Conservation (phyloP, 2,329 filamentous ascomycete genomes). For the Cyanodermella asteris region DNA sequence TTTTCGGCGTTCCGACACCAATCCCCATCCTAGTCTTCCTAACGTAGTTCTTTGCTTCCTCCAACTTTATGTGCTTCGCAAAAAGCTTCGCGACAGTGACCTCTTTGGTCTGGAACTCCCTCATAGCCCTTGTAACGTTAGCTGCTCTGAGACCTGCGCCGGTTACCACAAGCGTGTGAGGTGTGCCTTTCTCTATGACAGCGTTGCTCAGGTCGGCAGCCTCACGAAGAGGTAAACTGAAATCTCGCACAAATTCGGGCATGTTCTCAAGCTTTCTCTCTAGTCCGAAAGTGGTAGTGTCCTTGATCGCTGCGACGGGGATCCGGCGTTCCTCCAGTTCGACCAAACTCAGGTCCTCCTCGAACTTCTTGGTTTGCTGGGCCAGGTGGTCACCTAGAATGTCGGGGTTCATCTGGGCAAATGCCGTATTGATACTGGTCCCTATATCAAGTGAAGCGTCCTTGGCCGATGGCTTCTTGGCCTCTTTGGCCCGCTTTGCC, state of each 20-base stretch:
- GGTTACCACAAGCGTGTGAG: slow-evolving; percentile 78
- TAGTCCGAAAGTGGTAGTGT: slow-evolving; percentile 14
- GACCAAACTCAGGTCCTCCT: slow-evolving; percentile 57
- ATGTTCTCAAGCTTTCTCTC: slow-evolving; percentile 51
- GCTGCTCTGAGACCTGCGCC: slow-evolving; percentile 68
- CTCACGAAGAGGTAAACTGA: slow-evolving; percentile 23
- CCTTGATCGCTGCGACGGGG: slow-evolving; percentile 33
- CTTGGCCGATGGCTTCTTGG: no score
- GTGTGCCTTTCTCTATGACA: slow-evolving; percentile 45
- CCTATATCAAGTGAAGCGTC: slow-evolving; percentile 42
- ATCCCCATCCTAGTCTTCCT: slow-evolving; percentile 52
- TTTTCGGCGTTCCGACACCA: slow-evolving; percentile 70
- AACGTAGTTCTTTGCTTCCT: slow-evolving; percentile 62
- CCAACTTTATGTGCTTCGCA: slow-evolving; percentile 92
- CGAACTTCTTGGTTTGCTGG: slow-evolving; percentile 56
- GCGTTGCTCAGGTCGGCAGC: slow-evolving; percentile 39
- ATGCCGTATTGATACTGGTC: slow-evolving; percentile 55
- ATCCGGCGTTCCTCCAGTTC: slow-evolving; percentile 70
- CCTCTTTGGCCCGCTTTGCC: no score
- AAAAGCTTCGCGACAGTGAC: slow-evolving; percentile 75
- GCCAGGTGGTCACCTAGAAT: slow-evolving; percentile 71
- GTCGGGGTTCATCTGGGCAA: slow-evolving; percentile 62
- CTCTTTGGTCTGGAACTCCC: slow-evolving; percentile 60
- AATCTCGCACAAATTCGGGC: slow-evolving; percentile 52
- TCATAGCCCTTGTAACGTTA: slow-evolving; percentile 53